Evolutionary conservation across 495 filamentous ascomycete genomes (phyloP).

Genomic region (Xylaria venustula): DNA sequence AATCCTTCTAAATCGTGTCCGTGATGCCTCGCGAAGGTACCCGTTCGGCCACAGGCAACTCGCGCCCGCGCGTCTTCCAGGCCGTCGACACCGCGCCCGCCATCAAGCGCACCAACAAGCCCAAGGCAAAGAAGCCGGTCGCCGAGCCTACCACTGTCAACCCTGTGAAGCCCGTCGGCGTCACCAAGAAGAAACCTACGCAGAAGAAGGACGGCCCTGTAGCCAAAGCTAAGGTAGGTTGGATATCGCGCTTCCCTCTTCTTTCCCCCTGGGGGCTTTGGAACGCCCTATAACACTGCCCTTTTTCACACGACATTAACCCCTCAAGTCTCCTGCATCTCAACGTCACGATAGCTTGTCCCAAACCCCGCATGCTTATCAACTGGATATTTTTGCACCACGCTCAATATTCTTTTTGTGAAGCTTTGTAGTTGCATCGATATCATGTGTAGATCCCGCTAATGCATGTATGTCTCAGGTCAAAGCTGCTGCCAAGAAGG

Average conservation of each 20-base stretch:
- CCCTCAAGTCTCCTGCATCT: too few species aligned
- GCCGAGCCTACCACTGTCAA: constrained; percentile 38
- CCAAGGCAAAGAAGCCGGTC: constrained; percentile 36
- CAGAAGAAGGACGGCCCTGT: constrained; percentile 49
- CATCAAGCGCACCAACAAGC: constrained; percentile 43
- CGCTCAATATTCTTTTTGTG: not conserved
- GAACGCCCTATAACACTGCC: not conserved
- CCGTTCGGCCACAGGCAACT: constrained; percentile 54
- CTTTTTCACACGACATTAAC: too few species aligned
- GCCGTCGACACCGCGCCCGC: constrained; percentile 49
- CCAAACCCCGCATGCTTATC: not conserved
- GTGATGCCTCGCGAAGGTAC: constrained; percentile 57
- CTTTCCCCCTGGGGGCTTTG: not conserved
- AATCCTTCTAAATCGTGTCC: constrained; percentile 17
- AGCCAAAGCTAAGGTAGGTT: constrained; percentile 51
- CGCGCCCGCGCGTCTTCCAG: constrained; percentile 52
- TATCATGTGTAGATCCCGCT: constrained; percentile 14
- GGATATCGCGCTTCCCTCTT: not conserved
- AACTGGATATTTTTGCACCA: not conserved
- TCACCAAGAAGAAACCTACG: constrained; percentile 53
- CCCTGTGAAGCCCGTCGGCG: constrained; percentile 50
- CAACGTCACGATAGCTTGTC: not conserved
- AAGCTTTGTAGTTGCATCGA: not conserved
- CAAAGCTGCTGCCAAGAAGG: constrained; percentile 49
- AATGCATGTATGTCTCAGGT: constrained; percentile 34